Percentiles rank a stretch among this genome's conserved stretches.
Conservation (phyloP, 305 asterid species). For the Rubia balearica region DNA sequence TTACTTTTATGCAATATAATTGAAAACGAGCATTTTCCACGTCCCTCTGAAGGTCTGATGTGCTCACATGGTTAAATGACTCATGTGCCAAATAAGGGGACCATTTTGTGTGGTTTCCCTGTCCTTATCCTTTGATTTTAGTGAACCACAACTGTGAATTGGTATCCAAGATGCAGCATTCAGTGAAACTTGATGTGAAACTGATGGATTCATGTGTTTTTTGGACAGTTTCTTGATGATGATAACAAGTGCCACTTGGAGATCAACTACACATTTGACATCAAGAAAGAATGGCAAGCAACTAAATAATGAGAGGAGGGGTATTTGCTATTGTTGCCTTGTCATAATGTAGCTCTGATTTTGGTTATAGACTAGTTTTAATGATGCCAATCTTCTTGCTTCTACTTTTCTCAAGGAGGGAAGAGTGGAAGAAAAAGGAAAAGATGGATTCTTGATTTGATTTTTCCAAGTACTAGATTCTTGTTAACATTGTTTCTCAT, state of each 20-base stretch:
- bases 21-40: too few relatives aligned
- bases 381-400: constrained; percentile 12
- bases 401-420: constrained; percentile 8
- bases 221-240: constrained; percentile 65
- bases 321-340: background rate
- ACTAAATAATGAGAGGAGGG: background rate
- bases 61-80: constrained; percentile 5
- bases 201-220: background rate
- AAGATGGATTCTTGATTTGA: background rate
- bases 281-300: constrained; percentile 77
- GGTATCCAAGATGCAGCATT: background rate
- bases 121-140: constrained; percentile 13
- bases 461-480: constrained; percentile 4
- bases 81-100: background rate
- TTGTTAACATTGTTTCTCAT: constrained; percentile 3
- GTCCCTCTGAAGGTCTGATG: background rate
- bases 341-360: constrained; percentile 5
- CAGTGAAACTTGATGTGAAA: background rate
- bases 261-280: constrained; percentile 79
- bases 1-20: background rate
- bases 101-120: constrained; percentile 14
- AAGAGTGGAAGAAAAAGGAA: background rate
- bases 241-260: constrained; percentile 82
- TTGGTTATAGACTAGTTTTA: constrained; percentile 11
- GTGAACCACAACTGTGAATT: background rate